A percentile compares a stretch with the other conserved stretches of the same genome.
Evolutionary conservation across 2,329 filamentous ascomycete species (phyloP).

Genomic region (Aspergillus sp.): DNA sequence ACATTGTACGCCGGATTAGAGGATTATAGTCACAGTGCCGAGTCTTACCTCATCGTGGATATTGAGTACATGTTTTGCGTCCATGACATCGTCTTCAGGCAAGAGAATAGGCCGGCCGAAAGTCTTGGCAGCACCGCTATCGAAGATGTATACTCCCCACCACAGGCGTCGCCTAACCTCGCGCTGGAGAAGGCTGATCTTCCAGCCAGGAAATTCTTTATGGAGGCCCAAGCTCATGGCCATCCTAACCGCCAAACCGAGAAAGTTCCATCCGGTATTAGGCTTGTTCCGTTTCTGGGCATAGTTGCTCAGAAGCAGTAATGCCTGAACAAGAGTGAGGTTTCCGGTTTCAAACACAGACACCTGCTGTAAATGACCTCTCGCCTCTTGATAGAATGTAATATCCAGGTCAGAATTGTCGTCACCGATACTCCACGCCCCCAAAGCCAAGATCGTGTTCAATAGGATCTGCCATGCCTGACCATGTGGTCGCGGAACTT

Average conservation of each 20-base stretch:
- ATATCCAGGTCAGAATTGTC: slow-evolving; percentile 47
- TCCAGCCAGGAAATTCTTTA: slow-evolving; percentile 52
- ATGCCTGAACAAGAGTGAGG: slow-evolving; percentile 50
- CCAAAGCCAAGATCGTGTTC: slow-evolving; percentile 49
- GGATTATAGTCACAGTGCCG: neutral
- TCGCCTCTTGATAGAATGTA: slow-evolving; percentile 50
- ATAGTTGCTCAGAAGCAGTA: slow-evolving; percentile 52
- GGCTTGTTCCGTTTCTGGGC: slow-evolving; percentile 55
- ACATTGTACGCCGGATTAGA: neutral
- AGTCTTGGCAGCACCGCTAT: slow-evolving; percentile 53
- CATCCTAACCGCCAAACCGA: slow-evolving; percentile 52
- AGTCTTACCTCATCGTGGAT: slow-evolving; percentile 43
- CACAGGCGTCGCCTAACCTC: slow-evolving; percentile 46
- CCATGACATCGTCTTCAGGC: slow-evolving; percentile 47
- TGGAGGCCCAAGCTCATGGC: slow-evolving; percentile 54
- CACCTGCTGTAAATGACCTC: slow-evolving; percentile 48
- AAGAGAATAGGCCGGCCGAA: slow-evolving; percentile 52
- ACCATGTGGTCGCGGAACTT: slow-evolving; percentile 45
- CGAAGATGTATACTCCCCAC: slow-evolving; percentile 50
- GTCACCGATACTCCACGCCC: slow-evolving; percentile 46
- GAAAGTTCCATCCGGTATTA: slow-evolving; percentile 53
- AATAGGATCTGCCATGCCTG: slow-evolving; percentile 49
- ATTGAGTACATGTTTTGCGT: slow-evolving; percentile 48
- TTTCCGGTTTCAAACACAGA: slow-evolving; percentile 53
- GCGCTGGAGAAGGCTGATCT: slow-evolving; percentile 46